Evolutionary conservation across 106 monocot species (phyloP), one percentile per base, ranked within the genome.

Genomic region (Apostasia ramifera): DNA sequence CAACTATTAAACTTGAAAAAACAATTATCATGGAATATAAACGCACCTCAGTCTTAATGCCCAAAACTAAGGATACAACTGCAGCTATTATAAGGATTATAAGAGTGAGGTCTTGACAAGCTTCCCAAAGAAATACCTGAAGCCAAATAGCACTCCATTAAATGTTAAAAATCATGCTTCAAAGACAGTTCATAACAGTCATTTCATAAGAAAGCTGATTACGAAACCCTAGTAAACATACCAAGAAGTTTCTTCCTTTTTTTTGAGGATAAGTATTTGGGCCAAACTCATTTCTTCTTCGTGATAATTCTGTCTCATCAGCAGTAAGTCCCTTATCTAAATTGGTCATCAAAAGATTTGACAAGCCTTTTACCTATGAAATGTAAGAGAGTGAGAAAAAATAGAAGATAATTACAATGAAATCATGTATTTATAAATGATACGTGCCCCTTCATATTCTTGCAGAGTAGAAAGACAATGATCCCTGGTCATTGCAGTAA

Each of bases 11-110:
- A 50, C 50, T 50, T 4, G 8, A 50, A 50, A 50, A 50, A 50
- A 8, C 6, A 65, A 48, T 48, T 48, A 15, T 14, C 37, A 15
- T 47, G 40, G 6, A 40, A 49, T 59, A 42, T 15, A 70, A 74
- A 55, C 39, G 57, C 53, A 94, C 94, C 87, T 94, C 94, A 6
- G 94, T 94, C 65, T 79, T 91, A 64, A 94, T 88, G 78, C 91
- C 91, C 73, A 94, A 68, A 2, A 77, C 83, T 47, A 94, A 77
- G 44, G 94, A 94, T 55, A 91, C 5, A 44, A 83, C 81, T 10
- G 94, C 94, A 68, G 94, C 94, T 63, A 94, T 55, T 76, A 94
- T 94, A 70, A 94, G 82, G 50, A 94, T 94, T 54, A 94, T 53
- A 42, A 94, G 85, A 8, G 94, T 94, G 58, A 86, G 67, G 67